phyloP scores from a whole-genome alignment of 2,329 filamentous ascomycete species.

The Fusarium tuaranense region DNA sequence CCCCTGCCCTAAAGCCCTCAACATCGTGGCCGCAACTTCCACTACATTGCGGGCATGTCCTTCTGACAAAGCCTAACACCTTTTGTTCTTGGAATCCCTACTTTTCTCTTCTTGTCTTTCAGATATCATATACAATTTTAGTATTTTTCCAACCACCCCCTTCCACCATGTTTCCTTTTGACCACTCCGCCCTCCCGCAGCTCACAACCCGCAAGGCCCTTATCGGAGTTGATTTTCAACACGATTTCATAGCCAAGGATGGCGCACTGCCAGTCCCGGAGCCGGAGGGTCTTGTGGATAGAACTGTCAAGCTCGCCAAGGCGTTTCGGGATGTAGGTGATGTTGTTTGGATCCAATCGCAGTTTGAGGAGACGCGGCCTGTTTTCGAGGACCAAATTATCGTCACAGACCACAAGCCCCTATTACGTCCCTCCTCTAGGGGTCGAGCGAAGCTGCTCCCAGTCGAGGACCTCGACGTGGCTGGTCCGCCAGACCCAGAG shows the following conservation, averaged over 20 bases:
- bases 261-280: slow-evolving; percentile 76
- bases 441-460: slow-evolving; percentile 27
- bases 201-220: slow-evolving; percentile 76
- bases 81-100: background rate
- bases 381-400: slow-evolving; percentile 66
- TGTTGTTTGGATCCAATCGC: slow-evolving; percentile 87
- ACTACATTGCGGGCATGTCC: slow-evolving; percentile 15
- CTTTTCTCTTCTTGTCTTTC: background rate
- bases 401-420: slow-evolving; percentile 50
- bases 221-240: slow-evolving; percentile 87
- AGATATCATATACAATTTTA: background rate
- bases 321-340: slow-evolving; percentile 78
- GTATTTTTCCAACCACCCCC: background rate
- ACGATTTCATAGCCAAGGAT: slow-evolving; percentile 81
- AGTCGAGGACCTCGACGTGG: slow-evolving; percentile 14
- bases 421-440: slow-evolving; percentile 19
- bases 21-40: slow-evolving; percentile 11
- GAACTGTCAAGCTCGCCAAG: slow-evolving; percentile 73
- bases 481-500: slow-evolving; percentile 50
- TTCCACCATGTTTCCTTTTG: slow-evolving; percentile 66
- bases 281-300: slow-evolving; percentile 74
- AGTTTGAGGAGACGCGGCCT: slow-evolving; percentile 74
- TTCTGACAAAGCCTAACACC: background rate
- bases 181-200: slow-evolving; percentile 65
- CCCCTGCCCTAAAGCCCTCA: slow-evolving; percentile 30